Evolutionary conservation across 2,329 filamentous ascomycete genomes (phyloP).

Genomic region (Ophiostoma sp.): DNA sequence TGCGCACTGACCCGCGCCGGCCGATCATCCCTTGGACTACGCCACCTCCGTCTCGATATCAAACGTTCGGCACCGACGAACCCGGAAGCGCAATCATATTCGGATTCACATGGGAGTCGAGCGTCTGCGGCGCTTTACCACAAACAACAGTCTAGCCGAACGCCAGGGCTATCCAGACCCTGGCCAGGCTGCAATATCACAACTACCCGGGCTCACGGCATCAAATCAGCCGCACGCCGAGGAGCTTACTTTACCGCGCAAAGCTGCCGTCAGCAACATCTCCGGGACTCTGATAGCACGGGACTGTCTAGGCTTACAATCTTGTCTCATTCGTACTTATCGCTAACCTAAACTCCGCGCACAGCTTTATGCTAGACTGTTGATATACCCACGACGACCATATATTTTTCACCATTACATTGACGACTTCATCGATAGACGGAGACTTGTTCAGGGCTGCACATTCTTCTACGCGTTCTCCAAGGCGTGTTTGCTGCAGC

Average conservation of each 20-base stretch:
- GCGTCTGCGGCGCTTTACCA: not conserved
- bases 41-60: not conserved
- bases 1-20: not conserved
- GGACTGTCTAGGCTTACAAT: not conserved
- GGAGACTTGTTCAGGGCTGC: slow-evolving; percentile 6
- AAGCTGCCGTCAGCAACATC: not conserved
- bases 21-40: not conserved
- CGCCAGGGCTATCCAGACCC: not conserved
- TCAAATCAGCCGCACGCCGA: not conserved
- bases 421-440: slow-evolving; percentile 19
- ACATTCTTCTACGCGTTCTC: no score
- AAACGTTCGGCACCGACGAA: not conserved
- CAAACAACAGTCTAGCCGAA: not conserved
- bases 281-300: not conserved
- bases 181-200: not conserved
- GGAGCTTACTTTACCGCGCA: not conserved
- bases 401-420: slow-evolving; percentile 15
- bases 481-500: not conserved
- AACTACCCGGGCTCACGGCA: not conserved
- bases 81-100: not conserved
- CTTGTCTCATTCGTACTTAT: not conserved
- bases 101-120: not conserved
- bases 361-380: slow-evolving; percentile 20
- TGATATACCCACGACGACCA: slow-evolving; percentile 21
- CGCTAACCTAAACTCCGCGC: not conserved